A percentile compares a stretch with the other conserved stretches of the same genome.
These are phyloP conservation scores for Fomitopsis pulvina DNA, from an alignment of 768 basidiomycete species.

Conservation along the genomic window DNA sequence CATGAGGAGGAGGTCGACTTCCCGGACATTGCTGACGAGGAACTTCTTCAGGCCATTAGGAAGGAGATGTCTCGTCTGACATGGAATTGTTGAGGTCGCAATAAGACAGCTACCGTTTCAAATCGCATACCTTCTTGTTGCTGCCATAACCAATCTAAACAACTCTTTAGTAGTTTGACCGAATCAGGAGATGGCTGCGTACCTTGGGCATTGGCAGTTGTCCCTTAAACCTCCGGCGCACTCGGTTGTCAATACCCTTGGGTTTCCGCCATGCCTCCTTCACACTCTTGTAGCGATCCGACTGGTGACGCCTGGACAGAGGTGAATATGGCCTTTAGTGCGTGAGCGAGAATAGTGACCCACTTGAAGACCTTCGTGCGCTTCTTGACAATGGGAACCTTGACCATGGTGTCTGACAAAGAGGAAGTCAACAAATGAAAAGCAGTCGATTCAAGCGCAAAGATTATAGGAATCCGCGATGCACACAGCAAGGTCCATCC, in stretches of 20 bases:
- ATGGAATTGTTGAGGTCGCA: background rate
- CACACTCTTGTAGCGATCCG: slow-evolving; percentile 93
- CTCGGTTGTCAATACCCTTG: slow-evolving; percentile 99
- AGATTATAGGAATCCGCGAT: too few species aligned
- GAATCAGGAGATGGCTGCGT: slow-evolving; percentile 15
- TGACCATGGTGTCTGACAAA: slow-evolving; percentile 37
- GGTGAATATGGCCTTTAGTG: slow-evolving; percentile 2
- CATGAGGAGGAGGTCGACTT: slow-evolving; percentile 94
- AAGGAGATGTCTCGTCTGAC: slow-evolving; percentile 88
- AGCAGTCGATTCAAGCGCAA: too few species aligned
- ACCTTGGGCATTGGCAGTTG: slow-evolving; percentile 97
- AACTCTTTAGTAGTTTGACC: slow-evolving; percentile 3
- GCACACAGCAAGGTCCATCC: slow-evolving; percentile 21
- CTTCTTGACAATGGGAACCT: slow-evolving; percentile 86
- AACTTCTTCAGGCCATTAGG: slow-evolving; percentile 96
- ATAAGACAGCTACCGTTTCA: background rate
- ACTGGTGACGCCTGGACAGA: slow-evolving; percentile 83
- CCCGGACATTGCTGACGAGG: slow-evolving; percentile 88
- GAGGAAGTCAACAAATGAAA: slow-evolving; percentile 6
- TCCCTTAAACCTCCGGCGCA: slow-evolving; percentile 91
- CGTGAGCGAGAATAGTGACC: slow-evolving; percentile 22
- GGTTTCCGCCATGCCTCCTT: slow-evolving; percentile 99
- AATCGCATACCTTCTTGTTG: slow-evolving; percentile 61
- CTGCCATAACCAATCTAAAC: slow-evolving; percentile 79
- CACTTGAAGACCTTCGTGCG: slow-evolving; percentile 96